Evolutionary conservation across 2,329 filamentous ascomycete species (phyloP).

Genomic region (Pezicula rhizophila): DNA sequence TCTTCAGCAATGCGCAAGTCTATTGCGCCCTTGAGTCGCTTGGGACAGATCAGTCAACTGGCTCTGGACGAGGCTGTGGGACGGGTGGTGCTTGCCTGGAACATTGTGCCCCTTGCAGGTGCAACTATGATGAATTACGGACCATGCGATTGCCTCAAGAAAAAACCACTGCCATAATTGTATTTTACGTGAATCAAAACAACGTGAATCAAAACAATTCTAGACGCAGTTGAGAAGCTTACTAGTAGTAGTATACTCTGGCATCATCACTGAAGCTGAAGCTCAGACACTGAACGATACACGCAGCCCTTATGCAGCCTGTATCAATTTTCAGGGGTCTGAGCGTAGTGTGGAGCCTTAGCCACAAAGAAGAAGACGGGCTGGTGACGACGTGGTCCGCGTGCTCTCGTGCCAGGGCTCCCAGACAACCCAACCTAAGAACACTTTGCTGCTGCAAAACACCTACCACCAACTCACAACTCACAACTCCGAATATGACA

Average conservation of each 20-base stretch:
- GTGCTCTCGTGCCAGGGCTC: too few species aligned
- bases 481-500: constrained; percentile 4
- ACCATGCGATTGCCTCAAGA: not conserved
- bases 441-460: not conserved
- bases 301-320: not conserved
- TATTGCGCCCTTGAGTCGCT: constrained; percentile 80
- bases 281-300: not conserved
- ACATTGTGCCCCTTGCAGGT: constrained; percentile 22
- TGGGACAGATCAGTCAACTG: constrained; percentile 7
- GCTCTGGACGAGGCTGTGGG: constrained; percentile 11
- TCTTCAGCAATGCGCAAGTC: constrained; percentile 87
- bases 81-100: constrained; percentile 21
- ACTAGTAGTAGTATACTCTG: not conserved
- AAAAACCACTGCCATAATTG: not conserved
- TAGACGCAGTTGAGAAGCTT: too few species aligned
- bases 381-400: too few species aligned
- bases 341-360: not conserved
- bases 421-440: not conserved
- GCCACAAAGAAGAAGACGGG: too few species aligned
- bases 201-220: too few species aligned
- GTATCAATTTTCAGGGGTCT: not conserved
- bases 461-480: not conserved
- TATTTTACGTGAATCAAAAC: too few species aligned
- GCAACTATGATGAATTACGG: not conserved
- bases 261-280: not conserved